These are phyloP conservation scores for Curvularia verruculosa DNA, from an alignment of 2,329 filamentous ascomycete genomes.

Conservation along the genomic window DNA sequence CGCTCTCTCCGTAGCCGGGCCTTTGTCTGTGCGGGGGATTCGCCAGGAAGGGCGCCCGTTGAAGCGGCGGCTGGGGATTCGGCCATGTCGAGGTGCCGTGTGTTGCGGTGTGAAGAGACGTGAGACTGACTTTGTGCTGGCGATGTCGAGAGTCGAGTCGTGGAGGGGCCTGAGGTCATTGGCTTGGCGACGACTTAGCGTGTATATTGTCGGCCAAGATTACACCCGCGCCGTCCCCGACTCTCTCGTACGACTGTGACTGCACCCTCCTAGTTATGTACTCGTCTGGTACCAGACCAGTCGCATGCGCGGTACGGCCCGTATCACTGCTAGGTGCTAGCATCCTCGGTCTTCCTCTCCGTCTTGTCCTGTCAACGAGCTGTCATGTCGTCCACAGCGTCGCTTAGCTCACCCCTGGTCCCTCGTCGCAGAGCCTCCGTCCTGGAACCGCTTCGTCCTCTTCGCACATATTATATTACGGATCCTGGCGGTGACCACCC, in stretches of 20 bases:
- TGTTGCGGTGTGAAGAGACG: constrained; percentile 3
- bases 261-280: neutral
- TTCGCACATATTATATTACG: neutral
- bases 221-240: neutral
- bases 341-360: neutral
- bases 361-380: neutral
- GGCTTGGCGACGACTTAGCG: constrained; percentile 14
- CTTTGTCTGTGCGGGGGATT: constrained; percentile 59
- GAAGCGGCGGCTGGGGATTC: constrained; percentile 30
- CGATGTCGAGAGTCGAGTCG: neutral
- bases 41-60: constrained; percentile 25
- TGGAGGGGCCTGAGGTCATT: constrained; percentile 23
- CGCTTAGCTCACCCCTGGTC: neutral
- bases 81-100: constrained; percentile 28
- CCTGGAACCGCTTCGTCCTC: neutral
- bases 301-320: constrained; percentile 10
- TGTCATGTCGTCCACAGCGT: neutral
- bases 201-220: neutral
- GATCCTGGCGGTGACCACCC: neutral
- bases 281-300: neutral
- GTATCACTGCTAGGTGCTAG: neutral
- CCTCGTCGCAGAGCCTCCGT: neutral
- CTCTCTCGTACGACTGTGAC: neutral
- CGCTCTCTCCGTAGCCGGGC: constrained; percentile 78
- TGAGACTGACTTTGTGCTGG: neutral